A percentile compares a stretch with the other conserved stretches of the same genome.
These are phyloP conservation scores for Heliamphora exappendiculata DNA, from an alignment of 148 eudicot species.

Conservation along the genomic window DNA sequence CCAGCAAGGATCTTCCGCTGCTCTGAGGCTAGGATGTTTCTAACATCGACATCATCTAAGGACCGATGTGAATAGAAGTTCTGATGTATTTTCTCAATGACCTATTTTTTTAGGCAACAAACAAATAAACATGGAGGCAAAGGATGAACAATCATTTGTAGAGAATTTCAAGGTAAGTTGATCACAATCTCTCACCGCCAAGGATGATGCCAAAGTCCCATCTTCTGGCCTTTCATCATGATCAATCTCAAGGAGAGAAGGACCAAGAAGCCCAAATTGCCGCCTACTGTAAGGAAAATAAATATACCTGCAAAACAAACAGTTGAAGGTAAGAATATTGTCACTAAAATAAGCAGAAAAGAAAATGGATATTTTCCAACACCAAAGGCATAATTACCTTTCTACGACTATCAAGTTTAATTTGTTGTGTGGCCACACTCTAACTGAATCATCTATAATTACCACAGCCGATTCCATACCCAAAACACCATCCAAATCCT, in stretches of 20 bases:
- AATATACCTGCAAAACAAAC: constrained; percentile 53
- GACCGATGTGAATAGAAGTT: constrained; percentile 61
- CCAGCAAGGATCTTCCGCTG: constrained; percentile 75
- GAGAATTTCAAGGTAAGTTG: not conserved
- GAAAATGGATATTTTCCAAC: not conserved
- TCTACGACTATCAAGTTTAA: constrained; percentile 88
- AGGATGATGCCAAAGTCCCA: constrained; percentile 85
- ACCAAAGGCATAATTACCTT: constrained; percentile 43
- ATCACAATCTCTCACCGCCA: constrained; percentile 58
- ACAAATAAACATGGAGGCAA: constrained; percentile 4
- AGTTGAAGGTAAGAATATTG: constrained; percentile 6
- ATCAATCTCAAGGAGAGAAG: constrained; percentile 97
- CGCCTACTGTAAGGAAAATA: constrained; percentile 96
- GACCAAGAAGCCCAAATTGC: constrained; percentile 94
- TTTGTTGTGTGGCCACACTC: constrained; percentile 99
- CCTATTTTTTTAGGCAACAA: constrained; percentile 43
- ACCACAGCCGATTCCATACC: constrained; percentile 96
- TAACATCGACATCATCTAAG: constrained; percentile 85
- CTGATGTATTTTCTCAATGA: constrained; percentile 79
- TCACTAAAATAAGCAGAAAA: not conserved
- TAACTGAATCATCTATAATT: constrained; percentile 89
- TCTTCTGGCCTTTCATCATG: constrained; percentile 95
- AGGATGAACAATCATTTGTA: constrained; percentile 5
- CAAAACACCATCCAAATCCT: constrained; percentile 96
- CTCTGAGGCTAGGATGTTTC: constrained; percentile 86